Conservation (phyloP, 2,329 filamentous ascomycete species). For the Cladophialophora exuberans region DNA sequence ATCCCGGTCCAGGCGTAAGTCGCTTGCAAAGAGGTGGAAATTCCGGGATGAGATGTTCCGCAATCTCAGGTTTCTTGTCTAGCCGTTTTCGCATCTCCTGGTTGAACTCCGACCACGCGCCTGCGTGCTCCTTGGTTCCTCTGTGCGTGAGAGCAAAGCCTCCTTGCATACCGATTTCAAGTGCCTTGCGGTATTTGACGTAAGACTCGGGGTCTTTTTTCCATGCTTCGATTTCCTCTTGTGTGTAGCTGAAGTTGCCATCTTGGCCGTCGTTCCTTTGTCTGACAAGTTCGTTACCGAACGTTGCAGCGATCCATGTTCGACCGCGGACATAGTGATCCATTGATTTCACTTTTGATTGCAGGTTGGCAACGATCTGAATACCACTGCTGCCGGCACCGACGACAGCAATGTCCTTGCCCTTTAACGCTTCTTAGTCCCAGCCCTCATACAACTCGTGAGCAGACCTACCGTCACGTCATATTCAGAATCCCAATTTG, state of each 20-base stretch:
- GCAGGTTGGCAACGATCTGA: conserved; percentile 36
- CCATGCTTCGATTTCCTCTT: conserved; percentile 34
- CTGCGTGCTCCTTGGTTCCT: conserved; percentile 27
- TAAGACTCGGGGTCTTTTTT: conserved; percentile 30
- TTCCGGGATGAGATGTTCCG: conserved; percentile 43
- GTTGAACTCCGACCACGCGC: conserved; percentile 20
- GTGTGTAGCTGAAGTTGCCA: conserved; percentile 36
- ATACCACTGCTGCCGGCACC: conserved; percentile 36
- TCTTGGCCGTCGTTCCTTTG: conserved; percentile 33
- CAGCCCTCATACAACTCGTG: background rate
- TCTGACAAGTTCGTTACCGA: conserved; percentile 31
- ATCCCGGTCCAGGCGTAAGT: conserved; percentile 51
- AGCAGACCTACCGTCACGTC: conserved; percentile 21
- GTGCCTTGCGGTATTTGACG: conserved; percentile 40
- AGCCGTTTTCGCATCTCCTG: conserved; percentile 31
- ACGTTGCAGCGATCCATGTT: conserved; percentile 37
- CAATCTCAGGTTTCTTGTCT: conserved; percentile 39
- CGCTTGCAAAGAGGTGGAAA: conserved; percentile 49
- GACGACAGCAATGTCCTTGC: conserved; percentile 35
- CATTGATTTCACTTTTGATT: conserved; percentile 34
- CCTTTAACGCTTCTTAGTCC: conserved; percentile 13
- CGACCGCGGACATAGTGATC: conserved; percentile 36
- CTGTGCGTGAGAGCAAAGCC: conserved; percentile 32
- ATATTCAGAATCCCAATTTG: conserved; percentile 36
- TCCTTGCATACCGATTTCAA: conserved; percentile 37